A percentile compares a stretch with the other conserved stretches of the same genome.
Evolutionary conservation across 108 stramenopile species (phyloP).

Genomic region (Cyclostephanos tholiformis): DNA sequence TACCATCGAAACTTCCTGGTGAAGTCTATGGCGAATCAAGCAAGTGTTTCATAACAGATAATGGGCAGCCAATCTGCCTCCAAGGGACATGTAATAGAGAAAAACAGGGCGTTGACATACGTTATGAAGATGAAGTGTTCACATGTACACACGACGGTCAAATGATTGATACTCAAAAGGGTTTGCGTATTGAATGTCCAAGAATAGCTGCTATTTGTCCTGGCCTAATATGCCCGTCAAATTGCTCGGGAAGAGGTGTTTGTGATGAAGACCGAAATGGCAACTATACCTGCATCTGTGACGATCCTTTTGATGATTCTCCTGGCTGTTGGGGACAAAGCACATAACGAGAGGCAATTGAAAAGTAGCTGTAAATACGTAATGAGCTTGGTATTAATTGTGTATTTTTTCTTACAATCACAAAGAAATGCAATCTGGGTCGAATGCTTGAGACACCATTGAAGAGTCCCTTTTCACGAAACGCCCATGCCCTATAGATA

Average conservation of each 20-base stretch:
- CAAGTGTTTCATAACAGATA: slow-evolving; percentile 41
- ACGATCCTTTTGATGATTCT: slow-evolving; percentile 44
- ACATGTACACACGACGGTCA: slow-evolving; percentile 30
- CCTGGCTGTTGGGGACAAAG: slow-evolving; percentile 34
- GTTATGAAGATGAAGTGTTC: slow-evolving; percentile 26
- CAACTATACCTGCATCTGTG: slow-evolving; percentile 39
- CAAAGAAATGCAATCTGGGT: slow-evolving; percentile 2
- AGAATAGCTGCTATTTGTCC: slow-evolving; percentile 40
- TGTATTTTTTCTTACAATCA: background rate
- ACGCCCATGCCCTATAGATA: slow-evolving; percentile 34
- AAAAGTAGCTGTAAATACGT: no score
- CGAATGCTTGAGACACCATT: background rate
- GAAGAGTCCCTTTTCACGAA: slow-evolving; percentile 24
- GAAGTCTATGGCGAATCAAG: slow-evolving; percentile 45
- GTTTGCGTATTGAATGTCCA: slow-evolving; percentile 37
- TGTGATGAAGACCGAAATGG: slow-evolving; percentile 45
- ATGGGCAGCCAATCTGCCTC: slow-evolving; percentile 38
- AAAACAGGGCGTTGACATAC: slow-evolving; percentile 27
- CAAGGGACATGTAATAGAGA: slow-evolving; percentile 29
- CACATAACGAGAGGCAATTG: background rate
- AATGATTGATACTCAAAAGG: slow-evolving; percentile 39
- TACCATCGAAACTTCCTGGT: slow-evolving; percentile 6
- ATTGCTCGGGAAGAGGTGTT: slow-evolving; percentile 42
- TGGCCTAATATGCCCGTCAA: slow-evolving; percentile 37
- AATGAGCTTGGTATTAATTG: no score